Evolutionary conservation across 2,329 filamentous ascomycete genomes (phyloP).

Genomic region (Trichoderma brevicompactum): DNA sequence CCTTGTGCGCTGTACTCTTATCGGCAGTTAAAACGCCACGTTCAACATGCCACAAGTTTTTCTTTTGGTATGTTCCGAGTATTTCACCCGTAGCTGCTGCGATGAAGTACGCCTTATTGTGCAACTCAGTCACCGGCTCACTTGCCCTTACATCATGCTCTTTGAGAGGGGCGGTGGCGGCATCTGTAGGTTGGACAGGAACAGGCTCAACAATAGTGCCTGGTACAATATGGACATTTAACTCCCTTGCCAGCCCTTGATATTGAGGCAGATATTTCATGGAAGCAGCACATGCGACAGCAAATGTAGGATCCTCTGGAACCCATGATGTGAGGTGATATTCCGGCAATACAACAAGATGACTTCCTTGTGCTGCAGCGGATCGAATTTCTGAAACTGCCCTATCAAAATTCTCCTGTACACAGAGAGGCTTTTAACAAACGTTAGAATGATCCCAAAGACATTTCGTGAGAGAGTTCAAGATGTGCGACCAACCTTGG

Average conservation of each 20-base stretch:
- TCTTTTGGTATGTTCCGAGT: conserved; percentile 11
- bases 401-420: conserved; percentile 2
- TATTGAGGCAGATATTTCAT: not conserved
- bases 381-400: conserved; percentile 16
- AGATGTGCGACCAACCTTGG: not conserved
- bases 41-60: conserved; percentile 18
- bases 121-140: not conserved
- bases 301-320: conserved; percentile 5
- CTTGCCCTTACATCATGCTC: not conserved
- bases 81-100: conserved; percentile 8
- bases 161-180: not conserved
- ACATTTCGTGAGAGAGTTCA: not conserved
- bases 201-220: conserved; percentile 20
- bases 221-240: conserved; percentile 11
- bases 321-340: conserved; percentile 18
- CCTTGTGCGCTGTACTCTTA: not conserved
- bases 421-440: not conserved
- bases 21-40: conserved; percentile 6
- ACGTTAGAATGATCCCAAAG: not conserved
- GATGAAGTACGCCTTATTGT: conserved; percentile 19
- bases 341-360: conserved; percentile 18
- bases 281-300: not conserved
- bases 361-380: conserved; percentile 7
- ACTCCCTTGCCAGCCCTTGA: not conserved
- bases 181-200: not conserved